A percentile compares a stretch with the other conserved stretches of the same genome.
These are phyloP conservation scores for Centaurea solstitialis DNA, from an alignment of 129 eudicot genomes.

Conservation along the genomic window DNA sequence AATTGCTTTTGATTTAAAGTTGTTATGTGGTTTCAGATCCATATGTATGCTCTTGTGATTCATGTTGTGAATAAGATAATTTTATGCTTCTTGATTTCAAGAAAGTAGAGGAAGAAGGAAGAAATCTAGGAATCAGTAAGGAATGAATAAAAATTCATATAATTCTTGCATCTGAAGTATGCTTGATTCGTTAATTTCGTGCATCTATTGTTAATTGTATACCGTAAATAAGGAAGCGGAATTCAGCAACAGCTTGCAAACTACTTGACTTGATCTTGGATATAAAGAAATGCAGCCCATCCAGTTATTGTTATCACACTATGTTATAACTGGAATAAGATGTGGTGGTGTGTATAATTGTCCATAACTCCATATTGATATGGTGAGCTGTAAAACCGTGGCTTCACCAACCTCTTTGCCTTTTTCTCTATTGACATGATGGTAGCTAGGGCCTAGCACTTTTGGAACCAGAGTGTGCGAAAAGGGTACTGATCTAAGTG, in stretches of 20 bases:
- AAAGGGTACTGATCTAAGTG: background rate
- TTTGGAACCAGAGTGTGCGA: background rate
- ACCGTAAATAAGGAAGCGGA: background rate
- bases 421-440: background rate
- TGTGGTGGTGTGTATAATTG: background rate
- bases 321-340: background rate
- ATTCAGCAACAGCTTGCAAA: background rate
- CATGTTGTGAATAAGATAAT: background rate
- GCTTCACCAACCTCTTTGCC: background rate
- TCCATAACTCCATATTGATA: background rate
- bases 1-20: background rate
- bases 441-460: background rate
- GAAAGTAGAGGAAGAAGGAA: constrained; percentile 3
- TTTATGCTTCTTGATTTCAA: background rate
- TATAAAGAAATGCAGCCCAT: background rate
- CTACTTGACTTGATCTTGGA: background rate
- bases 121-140: background rate
- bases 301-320: no score
- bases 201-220: background rate
- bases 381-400: background rate
- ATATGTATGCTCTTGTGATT: background rate
- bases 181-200: background rate
- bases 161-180: background rate
- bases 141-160: background rate
- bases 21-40: constrained; percentile 10